phyloP scores from a whole-genome alignment of 73 alveolate genomes.

The Paramecium primaurelia region DNA sequence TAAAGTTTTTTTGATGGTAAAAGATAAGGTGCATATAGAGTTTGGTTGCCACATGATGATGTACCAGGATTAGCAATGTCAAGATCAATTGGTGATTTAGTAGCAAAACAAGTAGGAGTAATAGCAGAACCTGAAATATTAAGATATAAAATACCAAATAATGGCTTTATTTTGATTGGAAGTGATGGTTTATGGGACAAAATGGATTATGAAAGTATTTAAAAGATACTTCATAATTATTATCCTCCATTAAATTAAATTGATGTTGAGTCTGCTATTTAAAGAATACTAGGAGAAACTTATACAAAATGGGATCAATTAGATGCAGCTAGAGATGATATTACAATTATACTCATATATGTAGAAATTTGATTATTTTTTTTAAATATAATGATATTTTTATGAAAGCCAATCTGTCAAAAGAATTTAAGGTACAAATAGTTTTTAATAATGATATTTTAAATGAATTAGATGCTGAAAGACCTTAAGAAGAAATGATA shows the following conservation, averaged over 20 bases:
- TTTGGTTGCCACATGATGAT: conserved; percentile 46
- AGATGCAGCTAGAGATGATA: not conserved
- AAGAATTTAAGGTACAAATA: not conserved
- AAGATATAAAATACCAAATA: conserved; percentile 7
- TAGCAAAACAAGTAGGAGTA: conserved; percentile 65
- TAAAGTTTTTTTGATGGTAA: conserved; percentile 53
- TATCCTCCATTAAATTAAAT: not conserved
- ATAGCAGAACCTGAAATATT: conserved; percentile 62
- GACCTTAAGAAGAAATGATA: conserved; percentile 4
- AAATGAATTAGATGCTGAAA: conserved; percentile 32
- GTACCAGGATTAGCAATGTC: conserved; percentile 69
- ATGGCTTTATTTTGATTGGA: conserved; percentile 53
- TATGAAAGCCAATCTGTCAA: not conserved
- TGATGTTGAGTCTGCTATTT: not conserved
- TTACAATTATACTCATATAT: not conserved
- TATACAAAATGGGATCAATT: not conserved
- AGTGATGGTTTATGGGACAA: conserved; percentile 69
- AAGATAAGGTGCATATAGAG: conserved; percentile 58
- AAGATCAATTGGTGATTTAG: conserved; percentile 63
- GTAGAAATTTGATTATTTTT: not conserved
- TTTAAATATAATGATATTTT: not conserved
- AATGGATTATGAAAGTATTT: conserved; percentile 25
- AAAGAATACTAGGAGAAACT: not conserved
- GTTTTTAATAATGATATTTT: conserved; percentile 6
- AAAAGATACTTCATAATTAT: not conserved